Evolutionary conservation across 2,329 filamentous ascomycete species (phyloP).

Genomic region (Cylindrodendrum hubeiense): DNA sequence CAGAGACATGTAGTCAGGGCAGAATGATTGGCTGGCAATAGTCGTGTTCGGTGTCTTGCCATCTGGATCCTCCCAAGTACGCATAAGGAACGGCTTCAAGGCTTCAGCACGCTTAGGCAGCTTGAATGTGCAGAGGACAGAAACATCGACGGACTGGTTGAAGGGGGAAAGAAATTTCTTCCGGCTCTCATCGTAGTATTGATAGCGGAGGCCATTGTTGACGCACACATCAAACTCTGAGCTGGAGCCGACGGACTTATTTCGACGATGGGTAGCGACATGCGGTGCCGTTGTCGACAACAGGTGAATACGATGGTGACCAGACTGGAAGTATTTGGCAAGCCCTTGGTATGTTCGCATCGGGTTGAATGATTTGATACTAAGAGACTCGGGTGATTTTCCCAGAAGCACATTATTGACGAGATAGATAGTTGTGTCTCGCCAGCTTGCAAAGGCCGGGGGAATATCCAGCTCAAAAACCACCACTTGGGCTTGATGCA

Average conservation of each 20-base stretch:
- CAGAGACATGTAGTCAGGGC: constrained; percentile 61
- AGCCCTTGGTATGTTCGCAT: constrained; percentile 28
- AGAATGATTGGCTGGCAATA: constrained; percentile 61
- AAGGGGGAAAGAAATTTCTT: constrained; percentile 9
- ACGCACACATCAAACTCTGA: constrained; percentile 34
- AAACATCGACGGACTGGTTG: background rate
- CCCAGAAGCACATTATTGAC: constrained; percentile 53
- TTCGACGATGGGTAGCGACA: constrained; percentile 21
- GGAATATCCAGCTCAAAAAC: constrained; percentile 68
- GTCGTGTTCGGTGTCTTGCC: constrained; percentile 60
- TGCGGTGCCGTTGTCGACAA: constrained; percentile 38
- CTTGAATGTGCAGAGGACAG: constrained; percentile 29
- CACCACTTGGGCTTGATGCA: constrained; percentile 54
- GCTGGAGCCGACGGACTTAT: background rate
- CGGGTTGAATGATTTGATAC: background rate
- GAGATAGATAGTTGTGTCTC: constrained; percentile 60
- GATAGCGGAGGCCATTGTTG: constrained; percentile 39
- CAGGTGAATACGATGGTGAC: constrained; percentile 26
- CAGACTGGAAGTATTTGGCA: background rate
- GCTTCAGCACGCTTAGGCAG: constrained; percentile 22
- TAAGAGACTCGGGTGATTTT: background rate
- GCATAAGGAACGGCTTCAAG: constrained; percentile 32
- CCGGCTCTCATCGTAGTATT: constrained; percentile 28
- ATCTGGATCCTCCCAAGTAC: constrained; percentile 6
- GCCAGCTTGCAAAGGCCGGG: constrained; percentile 57